These are phyloP conservation scores for Chaetomium globosum DNA, from an alignment of 2,329 filamentous ascomycete species.

Conservation along the genomic window DNA sequence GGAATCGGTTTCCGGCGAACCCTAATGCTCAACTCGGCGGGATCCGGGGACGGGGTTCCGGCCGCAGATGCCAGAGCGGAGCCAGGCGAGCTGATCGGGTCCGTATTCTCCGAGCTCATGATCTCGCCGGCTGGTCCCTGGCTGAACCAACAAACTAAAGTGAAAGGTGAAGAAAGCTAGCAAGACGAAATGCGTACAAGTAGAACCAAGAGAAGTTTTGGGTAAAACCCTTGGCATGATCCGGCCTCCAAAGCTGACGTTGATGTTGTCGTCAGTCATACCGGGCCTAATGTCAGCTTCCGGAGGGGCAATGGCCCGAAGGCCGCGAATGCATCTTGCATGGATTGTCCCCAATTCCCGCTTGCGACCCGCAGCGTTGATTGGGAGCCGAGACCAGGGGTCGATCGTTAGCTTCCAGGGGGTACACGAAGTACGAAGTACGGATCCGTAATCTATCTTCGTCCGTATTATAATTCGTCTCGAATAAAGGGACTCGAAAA, in stretches of 20 bases:
- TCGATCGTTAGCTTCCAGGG: background rate
- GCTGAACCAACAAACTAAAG: background rate
- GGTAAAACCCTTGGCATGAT: background rate
- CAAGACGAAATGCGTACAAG: background rate
- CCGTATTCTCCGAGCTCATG: slow-evolving; percentile 5
- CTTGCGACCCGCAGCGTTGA: background rate
- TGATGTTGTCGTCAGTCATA: background rate
- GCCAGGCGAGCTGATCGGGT: background rate
- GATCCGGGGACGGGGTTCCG: slow-evolving; percentile 14
- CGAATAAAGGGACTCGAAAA: background rate
- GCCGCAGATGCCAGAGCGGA: slow-evolving; percentile 7
- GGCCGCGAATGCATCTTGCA: background rate
- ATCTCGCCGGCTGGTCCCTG: background rate
- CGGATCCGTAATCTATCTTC: too few species aligned
- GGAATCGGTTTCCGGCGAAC: slow-evolving; percentile 37
- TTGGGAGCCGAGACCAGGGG: slow-evolving; percentile 1
- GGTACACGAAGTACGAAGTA: too few species aligned
- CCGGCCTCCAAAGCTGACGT: background rate
- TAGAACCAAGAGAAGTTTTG: background rate
- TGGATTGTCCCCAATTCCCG: background rate
- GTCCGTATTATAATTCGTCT: too few species aligned
- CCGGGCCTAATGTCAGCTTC: background rate
- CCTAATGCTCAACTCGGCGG: background rate
- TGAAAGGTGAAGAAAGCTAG: background rate
- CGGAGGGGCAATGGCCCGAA: slow-evolving; percentile 1